Evolutionary conservation across 768 basidiomycete species (phyloP).

Genomic region (Leccinum obscurum): DNA sequence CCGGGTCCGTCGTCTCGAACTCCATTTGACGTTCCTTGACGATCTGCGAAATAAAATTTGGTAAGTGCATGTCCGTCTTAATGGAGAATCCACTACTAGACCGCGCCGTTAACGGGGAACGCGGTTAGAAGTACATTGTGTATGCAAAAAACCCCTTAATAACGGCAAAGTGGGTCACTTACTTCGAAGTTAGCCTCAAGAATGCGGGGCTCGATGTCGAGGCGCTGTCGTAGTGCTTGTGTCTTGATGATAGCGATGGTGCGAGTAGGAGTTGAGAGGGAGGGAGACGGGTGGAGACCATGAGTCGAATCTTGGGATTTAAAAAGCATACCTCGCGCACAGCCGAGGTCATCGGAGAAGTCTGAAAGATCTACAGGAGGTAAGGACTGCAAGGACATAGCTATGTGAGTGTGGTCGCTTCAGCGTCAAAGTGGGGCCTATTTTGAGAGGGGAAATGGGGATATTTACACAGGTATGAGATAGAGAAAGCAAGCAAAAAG

Average conservation of each 20-base stretch:
- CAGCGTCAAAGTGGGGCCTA: constrained; percentile 7
- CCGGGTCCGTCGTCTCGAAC: constrained; percentile 80
- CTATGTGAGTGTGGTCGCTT: constrained; percentile 21
- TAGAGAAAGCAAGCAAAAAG: constrained; percentile 14
- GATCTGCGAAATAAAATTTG: constrained; percentile 48
- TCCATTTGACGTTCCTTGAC: constrained; percentile 89
- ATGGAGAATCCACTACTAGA: constrained; percentile 15
- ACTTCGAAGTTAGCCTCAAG: constrained; percentile 84
- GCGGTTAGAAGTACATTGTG: constrained; percentile 4
- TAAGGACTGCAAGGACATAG: constrained; percentile 15
- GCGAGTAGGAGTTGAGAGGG: constrained; percentile 38
- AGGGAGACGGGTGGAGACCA: constrained; percentile 9
- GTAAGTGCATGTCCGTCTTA: constrained; percentile 17
- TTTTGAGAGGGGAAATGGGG: constrained; percentile 3
- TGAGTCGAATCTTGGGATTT: constrained; percentile 8
- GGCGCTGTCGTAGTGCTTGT: constrained; percentile 69
- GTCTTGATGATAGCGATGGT: constrained; percentile 86
- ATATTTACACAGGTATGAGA: constrained; percentile 24
- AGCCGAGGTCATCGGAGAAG: constrained; percentile 17
- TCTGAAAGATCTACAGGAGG: constrained; percentile 18
- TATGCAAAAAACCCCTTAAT: constrained; percentile 6
- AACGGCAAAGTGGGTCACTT: constrained; percentile 20
- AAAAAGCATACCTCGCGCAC: not conserved
- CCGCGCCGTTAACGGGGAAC: constrained; percentile 2
- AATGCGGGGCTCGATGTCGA: constrained; percentile 80